Evolutionary conservation across 1,284 basidiomycete species (phyloP).

Genomic region (Cutaneotrichosporon sp.): DNA sequence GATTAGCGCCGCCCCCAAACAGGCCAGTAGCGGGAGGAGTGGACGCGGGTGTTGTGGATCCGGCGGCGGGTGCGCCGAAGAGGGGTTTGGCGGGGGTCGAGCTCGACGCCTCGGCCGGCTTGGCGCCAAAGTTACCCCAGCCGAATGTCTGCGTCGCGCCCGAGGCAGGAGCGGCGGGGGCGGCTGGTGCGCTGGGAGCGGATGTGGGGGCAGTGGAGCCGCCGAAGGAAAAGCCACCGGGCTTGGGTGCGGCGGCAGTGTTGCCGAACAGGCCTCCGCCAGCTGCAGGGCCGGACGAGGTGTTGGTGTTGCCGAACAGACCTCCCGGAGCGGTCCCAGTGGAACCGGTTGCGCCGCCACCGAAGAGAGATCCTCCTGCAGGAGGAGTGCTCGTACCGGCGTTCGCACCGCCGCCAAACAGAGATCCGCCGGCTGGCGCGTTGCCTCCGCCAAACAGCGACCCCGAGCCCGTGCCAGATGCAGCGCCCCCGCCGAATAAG

Average conservation of each 20-base stretch:
- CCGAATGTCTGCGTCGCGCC: too few species aligned
- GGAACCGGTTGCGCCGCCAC: conserved; percentile 23
- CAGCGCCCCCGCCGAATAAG: conserved; percentile 8
- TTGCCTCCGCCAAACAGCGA: conserved; percentile 17
- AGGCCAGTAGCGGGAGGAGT: conserved; percentile 28
- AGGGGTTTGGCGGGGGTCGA: conserved; percentile 38
- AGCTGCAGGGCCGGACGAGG: conserved; percentile 13
- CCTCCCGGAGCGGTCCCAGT: conserved; percentile 3
- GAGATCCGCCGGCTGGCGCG: conserved; percentile 20
- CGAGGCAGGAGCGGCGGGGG: too few species aligned
- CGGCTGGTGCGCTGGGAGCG: too few species aligned
- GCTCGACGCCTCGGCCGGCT: conserved; percentile 12
- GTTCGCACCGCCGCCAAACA: conserved; percentile 26
- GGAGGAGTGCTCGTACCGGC: conserved; percentile 12
- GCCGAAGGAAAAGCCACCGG: too few species aligned
- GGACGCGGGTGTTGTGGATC: conserved; percentile 34
- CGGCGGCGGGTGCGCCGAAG: conserved; percentile 33
- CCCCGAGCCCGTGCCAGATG: background rate
- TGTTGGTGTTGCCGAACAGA: conserved; percentile 15
- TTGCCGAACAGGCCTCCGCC: background rate
- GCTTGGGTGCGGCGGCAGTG: too few species aligned
- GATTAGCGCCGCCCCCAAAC: conserved; percentile 29
- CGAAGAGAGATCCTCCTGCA: conserved; percentile 26
- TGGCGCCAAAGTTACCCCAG: conserved; percentile 14
- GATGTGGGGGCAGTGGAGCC: too few species aligned